Conservation (phyloP, 345 rosid species). For the Microcos paniculata region DNA sequence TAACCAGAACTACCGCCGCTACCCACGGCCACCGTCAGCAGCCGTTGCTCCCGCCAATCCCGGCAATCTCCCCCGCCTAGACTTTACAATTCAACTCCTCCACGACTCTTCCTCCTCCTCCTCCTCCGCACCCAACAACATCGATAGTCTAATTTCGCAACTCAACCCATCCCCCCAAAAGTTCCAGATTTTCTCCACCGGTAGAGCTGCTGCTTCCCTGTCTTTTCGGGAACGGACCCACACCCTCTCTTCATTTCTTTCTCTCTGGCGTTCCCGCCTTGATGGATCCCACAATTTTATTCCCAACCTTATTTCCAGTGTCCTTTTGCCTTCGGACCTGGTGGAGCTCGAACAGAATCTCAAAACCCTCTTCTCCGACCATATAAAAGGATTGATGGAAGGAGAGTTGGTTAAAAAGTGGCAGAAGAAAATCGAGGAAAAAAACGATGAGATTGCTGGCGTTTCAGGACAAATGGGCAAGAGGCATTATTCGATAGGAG, state of each 20-base stretch:
- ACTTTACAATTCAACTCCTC: slow-evolving; percentile 3
- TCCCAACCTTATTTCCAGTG: slow-evolving; percentile 32
- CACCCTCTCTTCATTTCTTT: slow-evolving; percentile 37
- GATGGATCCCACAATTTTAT: slow-evolving; percentile 28
- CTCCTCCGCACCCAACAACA: neutral
- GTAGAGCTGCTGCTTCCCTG: slow-evolving; percentile 33
- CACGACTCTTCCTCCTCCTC: neutral
- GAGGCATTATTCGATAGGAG: neutral
- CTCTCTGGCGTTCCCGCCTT: slow-evolving; percentile 48
- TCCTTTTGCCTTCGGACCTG: slow-evolving; percentile 38
- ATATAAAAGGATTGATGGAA: slow-evolving; percentile 34
- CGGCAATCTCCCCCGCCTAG: neutral
- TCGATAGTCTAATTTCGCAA: slow-evolving; percentile 7
- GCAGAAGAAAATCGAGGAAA: slow-evolving; percentile 27
- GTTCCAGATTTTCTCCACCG: slow-evolving; percentile 2
- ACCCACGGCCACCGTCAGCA: neutral
- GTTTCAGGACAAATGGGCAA: slow-evolving; percentile 6
- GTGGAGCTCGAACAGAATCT: slow-evolving; percentile 42
- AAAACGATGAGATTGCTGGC: slow-evolving; percentile 26
- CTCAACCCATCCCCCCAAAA: slow-evolving; percentile 19
- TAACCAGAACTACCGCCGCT: neutral
- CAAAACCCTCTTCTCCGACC: slow-evolving; percentile 34
- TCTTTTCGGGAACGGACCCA: slow-evolving; percentile 40
- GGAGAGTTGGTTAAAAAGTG: slow-evolving; percentile 47
- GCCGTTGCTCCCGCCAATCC: neutral